phyloP scores from a whole-genome alignment of 2,329 filamentous ascomycete genomes.

The Colletotrichum sp. region DNA sequence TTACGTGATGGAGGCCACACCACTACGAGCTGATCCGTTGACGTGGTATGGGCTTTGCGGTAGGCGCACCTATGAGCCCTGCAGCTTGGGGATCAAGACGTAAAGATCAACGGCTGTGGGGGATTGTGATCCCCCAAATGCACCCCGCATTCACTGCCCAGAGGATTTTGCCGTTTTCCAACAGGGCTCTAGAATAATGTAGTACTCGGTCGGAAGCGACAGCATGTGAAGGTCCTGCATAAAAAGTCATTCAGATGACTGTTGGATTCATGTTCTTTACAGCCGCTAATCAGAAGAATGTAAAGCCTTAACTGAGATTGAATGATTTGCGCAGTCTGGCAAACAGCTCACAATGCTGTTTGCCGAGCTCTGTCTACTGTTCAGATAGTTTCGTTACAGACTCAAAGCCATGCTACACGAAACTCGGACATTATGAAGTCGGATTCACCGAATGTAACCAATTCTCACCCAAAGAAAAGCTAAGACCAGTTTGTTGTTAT shows the following conservation, averaged over 20 bases:
- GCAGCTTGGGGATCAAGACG: neutral
- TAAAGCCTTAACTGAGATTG: accelerated
- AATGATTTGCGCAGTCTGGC: neutral
- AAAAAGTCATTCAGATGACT: neutral
- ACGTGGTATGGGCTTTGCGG: neutral
- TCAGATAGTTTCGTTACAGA: neutral
- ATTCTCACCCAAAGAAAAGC: no score
- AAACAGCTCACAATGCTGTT: neutral
- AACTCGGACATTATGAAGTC: neutral
- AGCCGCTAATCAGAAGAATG: neutral
- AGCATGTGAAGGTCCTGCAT: neutral
- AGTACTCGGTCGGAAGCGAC: neutral
- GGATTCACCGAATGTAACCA: no score
- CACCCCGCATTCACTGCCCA: neutral
- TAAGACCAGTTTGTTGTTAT: neutral
- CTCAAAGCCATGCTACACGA: neutral
- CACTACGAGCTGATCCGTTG: neutral
- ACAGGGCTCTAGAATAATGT: neutral
- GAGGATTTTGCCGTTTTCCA: neutral
- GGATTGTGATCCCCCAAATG: neutral
- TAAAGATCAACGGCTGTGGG: neutral
- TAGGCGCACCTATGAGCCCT: neutral
- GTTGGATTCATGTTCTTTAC: neutral
- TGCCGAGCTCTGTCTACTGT: neutral
- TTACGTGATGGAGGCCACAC: neutral